Percentiles rank a stretch among this genome's conserved stretches.
Evolutionary conservation across 306 rosid genomes (phyloP).

Genomic region (Lathyrus tuberosus): DNA sequence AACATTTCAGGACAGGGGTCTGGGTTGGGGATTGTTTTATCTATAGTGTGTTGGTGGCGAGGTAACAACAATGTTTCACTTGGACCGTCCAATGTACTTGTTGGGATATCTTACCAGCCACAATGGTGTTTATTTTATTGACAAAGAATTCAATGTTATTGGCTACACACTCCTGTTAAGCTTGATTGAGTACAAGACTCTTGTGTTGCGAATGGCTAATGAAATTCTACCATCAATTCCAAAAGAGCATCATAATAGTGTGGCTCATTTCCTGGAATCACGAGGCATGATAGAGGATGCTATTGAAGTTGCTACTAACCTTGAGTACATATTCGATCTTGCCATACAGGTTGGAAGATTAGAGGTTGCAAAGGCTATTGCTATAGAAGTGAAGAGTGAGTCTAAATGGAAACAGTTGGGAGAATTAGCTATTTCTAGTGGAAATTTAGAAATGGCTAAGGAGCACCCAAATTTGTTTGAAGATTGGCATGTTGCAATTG

Average conservation of each 20-base stretch:
- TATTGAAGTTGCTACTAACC: constrained; percentile 95
- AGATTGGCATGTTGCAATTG: constrained; percentile 96
- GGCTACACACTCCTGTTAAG: constrained; percentile 94
- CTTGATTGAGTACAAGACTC: constrained; percentile 98
- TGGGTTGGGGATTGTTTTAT: constrained; percentile 99
- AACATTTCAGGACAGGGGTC: constrained; percentile 93
- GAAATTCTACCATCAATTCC: constrained; percentile 95
- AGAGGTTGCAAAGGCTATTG: constrained; percentile 92
- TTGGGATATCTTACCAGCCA: constrained; percentile 97
- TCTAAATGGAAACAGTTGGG: constrained; percentile 99
- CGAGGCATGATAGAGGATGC: constrained; percentile 99
- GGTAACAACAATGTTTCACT: constrained; percentile 99
- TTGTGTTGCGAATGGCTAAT: constrained; percentile 97
- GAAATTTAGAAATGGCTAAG: constrained; percentile 97
- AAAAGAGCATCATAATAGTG: constrained; percentile 94
- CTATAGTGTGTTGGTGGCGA: constrained; percentile 99
- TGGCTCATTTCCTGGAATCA: constrained; percentile 98
- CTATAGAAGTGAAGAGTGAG: constrained; percentile 82
- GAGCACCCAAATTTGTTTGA: constrained; percentile 94
- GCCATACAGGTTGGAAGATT: constrained; percentile 95
- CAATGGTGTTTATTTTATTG: constrained; percentile 90
- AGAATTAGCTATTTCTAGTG: constrained; percentile 94
- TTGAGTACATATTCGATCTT: constrained; percentile 93
- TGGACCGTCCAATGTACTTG: constrained; percentile 99
- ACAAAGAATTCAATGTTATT: constrained; percentile 96